A percentile compares a stretch with the other conserved stretches of the same genome.
Conservation (phyloP, 2,329 filamentous ascomycete species). For the Pseudodiploospora longispora region DNA sequence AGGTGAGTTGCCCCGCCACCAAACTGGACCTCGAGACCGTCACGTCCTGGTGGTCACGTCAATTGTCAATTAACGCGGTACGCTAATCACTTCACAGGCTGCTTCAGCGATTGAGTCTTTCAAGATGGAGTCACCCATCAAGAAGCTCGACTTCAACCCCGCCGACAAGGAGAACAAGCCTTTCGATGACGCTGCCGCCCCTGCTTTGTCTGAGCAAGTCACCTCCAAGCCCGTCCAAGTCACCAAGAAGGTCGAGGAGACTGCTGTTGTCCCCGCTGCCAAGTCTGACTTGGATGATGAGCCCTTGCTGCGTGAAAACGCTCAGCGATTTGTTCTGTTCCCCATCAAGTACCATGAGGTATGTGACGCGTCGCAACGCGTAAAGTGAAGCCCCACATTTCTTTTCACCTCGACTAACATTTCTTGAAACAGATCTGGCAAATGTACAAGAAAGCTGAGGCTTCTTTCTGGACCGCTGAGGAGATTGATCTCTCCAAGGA, state of each 20-base stretch:
- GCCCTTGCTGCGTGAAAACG: constrained; percentile 91
- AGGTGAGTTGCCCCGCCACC: constrained; percentile 31
- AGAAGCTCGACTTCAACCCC: constrained; percentile 74
- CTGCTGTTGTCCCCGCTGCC: constrained; percentile 40
- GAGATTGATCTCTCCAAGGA: constrained; percentile 99
- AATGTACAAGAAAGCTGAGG: constrained; percentile 99
- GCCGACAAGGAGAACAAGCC: constrained; percentile 76
- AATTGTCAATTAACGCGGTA: background rate
- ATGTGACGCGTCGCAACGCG: constrained; percentile 57
- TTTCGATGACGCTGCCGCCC: constrained; percentile 40
- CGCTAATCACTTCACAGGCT: constrained; percentile 49
- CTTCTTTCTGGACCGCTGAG: constrained; percentile 99
- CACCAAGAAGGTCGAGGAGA: constrained; percentile 23
- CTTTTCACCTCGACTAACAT: constrained; percentile 29
- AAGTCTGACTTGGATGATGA: constrained; percentile 71
- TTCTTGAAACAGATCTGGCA: constrained; percentile 74
- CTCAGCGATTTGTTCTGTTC: constrained; percentile 93
- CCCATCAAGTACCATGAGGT: constrained; percentile 99
- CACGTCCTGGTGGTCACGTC: background rate
- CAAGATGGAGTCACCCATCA: constrained; percentile 87
- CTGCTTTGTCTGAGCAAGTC: constrained; percentile 45
- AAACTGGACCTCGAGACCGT: background rate
- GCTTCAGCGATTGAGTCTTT: constrained; percentile 78
- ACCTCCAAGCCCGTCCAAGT: constrained; percentile 52
- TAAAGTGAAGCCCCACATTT: constrained; percentile 45